Conservation (phyloP, 495 filamentous ascomycete species). For the Acidiella bohemica region DNA sequence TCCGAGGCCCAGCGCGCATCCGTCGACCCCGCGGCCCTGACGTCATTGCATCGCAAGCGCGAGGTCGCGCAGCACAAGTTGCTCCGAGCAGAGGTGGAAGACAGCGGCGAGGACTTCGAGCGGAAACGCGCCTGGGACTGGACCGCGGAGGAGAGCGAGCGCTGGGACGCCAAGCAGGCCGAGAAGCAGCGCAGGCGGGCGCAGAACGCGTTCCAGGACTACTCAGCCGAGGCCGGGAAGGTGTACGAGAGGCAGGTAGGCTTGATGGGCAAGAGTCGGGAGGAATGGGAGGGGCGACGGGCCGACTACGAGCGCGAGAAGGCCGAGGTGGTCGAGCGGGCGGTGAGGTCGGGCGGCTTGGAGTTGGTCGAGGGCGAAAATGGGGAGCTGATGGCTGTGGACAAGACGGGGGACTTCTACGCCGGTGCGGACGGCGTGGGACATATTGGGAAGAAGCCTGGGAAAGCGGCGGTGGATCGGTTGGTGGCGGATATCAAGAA, state of each 20-base stretch:
- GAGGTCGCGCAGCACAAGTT: slow-evolving; percentile 85
- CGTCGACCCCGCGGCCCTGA: slow-evolving; percentile 58
- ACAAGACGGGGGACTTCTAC: slow-evolving; percentile 81
- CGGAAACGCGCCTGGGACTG: slow-evolving; percentile 97
- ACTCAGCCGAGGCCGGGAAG: slow-evolving; percentile 71
- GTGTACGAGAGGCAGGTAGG: slow-evolving; percentile 85
- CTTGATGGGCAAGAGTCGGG: slow-evolving; percentile 34
- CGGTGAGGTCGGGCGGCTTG: slow-evolving; percentile 63
- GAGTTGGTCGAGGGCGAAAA: slow-evolving; percentile 89
- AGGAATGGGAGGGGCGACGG: slow-evolving; percentile 37
- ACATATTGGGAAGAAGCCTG: slow-evolving; percentile 76
- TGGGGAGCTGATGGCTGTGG: slow-evolving; percentile 86
- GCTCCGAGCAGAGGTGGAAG: slow-evolving; percentile 77
- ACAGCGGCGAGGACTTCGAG: slow-evolving; percentile 82
- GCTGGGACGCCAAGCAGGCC: slow-evolving; percentile 78
- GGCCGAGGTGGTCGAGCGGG: slow-evolving; percentile 66
- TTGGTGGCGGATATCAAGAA: slow-evolving; percentile 75
- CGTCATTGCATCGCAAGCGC: slow-evolving; percentile 60
- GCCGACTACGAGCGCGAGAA: slow-evolving; percentile 78
- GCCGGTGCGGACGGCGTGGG: slow-evolving; percentile 66
- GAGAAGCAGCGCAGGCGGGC: slow-evolving; percentile 77
- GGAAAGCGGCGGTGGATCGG: slow-evolving; percentile 78
- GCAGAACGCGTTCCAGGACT: slow-evolving; percentile 82
- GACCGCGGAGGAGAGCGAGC: slow-evolving; percentile 85
- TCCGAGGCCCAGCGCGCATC: slow-evolving; percentile 69